Evolutionary conservation across 2,329 filamentous ascomycete genomes (phyloP).

Genomic region (Gaeumannomyces sp.): DNA sequence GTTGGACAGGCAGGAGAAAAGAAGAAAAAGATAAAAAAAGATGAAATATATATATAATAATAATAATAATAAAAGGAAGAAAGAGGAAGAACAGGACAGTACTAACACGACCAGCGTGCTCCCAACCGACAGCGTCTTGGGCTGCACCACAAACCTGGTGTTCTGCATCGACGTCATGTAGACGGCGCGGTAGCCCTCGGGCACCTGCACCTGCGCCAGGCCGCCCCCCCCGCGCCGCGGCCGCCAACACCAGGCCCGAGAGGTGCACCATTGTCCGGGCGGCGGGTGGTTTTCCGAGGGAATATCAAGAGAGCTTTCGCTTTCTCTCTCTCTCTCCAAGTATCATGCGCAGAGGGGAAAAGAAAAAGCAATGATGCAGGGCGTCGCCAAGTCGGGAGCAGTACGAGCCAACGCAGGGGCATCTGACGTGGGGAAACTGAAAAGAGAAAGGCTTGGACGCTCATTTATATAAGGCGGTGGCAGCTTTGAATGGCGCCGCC

Average conservation of each 20-base stretch:
- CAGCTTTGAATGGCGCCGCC: background rate
- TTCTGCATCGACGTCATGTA: slow-evolving; percentile 33
- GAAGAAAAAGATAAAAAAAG: slow-evolving; percentile 12
- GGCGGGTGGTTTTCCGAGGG: no score
- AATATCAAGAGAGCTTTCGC: no score
- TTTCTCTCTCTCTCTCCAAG: no score
- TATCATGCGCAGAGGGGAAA: no score
- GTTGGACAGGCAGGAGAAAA: no score
- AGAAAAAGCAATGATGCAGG: no score
- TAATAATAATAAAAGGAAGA: no score
- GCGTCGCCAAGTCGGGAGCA: no score
- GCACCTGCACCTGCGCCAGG: slow-evolving; percentile 24
- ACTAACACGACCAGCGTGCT: slow-evolving; percentile 30
- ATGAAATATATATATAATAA: no score
- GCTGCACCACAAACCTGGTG: slow-evolving; percentile 33
- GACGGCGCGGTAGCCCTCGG: slow-evolving; percentile 31
- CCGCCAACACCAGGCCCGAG: slow-evolving; percentile 20
- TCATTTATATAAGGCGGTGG: background rate
- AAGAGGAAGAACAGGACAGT: no score
- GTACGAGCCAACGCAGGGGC: background rate
- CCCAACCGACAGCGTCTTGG: slow-evolving; percentile 25
- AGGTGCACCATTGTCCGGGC: background rate
- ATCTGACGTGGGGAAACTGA: no score
- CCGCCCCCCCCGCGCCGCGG: slow-evolving; percentile 28
- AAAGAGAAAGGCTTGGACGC: background rate